phyloP scores from a whole-genome alignment of 352 stramenopile species.

The Blastocystis hominis region DNA sequence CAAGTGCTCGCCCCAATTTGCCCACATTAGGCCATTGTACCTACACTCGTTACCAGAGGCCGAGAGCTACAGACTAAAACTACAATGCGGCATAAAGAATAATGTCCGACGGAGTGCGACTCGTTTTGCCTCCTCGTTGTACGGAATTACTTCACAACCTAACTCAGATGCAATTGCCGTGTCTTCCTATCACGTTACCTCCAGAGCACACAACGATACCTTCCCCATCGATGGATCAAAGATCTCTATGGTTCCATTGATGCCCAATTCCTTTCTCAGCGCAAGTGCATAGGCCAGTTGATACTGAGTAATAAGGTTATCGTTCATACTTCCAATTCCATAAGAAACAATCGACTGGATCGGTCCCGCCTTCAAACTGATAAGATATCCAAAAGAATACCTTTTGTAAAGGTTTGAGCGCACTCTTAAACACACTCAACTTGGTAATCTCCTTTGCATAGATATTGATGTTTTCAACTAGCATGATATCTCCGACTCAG shows the following conservation, averaged over 20 bases:
- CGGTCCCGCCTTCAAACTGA: neutral
- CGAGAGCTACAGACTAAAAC: constrained; percentile 1
- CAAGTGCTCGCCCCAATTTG: constrained; percentile 52
- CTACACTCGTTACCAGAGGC: neutral
- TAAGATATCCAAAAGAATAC: neutral
- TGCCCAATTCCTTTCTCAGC: constrained; percentile 24
- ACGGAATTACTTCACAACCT: constrained; percentile 44
- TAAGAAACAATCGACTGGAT: constrained; percentile 54
- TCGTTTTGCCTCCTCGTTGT: constrained; percentile 50
- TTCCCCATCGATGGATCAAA: constrained; percentile 53
- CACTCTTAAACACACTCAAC: constrained; percentile 49
- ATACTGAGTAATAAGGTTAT: constrained; percentile 47
- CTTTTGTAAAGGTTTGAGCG: constrained; percentile 20
- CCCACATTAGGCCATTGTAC: constrained; percentile 58
- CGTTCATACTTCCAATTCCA: constrained; percentile 46
- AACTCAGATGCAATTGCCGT: constrained; percentile 53
- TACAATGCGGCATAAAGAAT: constrained; percentile 52
- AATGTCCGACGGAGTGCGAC: constrained; percentile 36
- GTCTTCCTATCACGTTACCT: constrained; percentile 26
- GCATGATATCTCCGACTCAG: neutral
- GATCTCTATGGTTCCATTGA: constrained; percentile 49
- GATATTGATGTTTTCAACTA: constrained; percentile 55
- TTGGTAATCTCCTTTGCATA: constrained; percentile 49
- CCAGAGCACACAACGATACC: neutral
- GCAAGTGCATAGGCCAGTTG: constrained; percentile 47